A percentile compares a stretch with the other conserved stretches of the same genome.
phyloP scores from a whole-genome alignment of 108 stramenopile species.

The Cyclotella kingstonii region DNA sequence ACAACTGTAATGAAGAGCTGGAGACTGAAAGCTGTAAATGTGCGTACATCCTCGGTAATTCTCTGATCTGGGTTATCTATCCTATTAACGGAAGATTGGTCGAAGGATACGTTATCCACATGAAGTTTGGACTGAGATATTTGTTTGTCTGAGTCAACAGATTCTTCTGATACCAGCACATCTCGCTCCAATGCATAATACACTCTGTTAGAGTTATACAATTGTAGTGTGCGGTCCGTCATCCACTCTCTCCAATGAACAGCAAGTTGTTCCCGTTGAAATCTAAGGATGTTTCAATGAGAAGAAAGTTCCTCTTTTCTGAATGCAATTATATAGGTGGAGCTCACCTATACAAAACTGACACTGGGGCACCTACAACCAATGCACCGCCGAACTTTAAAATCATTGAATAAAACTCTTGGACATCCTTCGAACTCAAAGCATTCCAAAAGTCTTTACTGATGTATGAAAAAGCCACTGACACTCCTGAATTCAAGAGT shows the following conservation, averaged over 20 bases:
- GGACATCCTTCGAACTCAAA: constrained; percentile 71
- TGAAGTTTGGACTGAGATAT: too few relatives aligned
- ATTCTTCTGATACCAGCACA: constrained; percentile 6
- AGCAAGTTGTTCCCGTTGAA: constrained; percentile 52
- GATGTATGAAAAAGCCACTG: constrained; percentile 88
- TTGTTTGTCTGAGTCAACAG: neutral
- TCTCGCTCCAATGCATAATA: constrained; percentile 77
- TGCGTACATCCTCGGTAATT: constrained; percentile 92
- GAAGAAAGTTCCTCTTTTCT: too few relatives aligned
- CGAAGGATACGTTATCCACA: neutral
- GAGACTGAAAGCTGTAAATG: constrained; percentile 86
- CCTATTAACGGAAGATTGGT: too few relatives aligned
- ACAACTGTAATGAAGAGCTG: constrained; percentile 87
- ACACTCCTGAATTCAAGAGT: constrained; percentile 79
- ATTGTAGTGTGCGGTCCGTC: constrained; percentile 78
- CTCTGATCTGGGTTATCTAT: constrained; percentile 96
- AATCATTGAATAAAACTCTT: constrained; percentile 73
- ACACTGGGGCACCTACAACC: constrained; percentile 79
- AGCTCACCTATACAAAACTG: constrained; percentile 81
- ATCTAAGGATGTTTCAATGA: too few relatives aligned
- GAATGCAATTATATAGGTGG: too few relatives aligned
- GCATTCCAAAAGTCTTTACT: constrained; percentile 94
- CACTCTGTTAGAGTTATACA: constrained; percentile 77
- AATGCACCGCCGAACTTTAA: constrained; percentile 71
- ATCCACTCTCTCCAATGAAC: constrained; percentile 91